Evolutionary conservation across 1,284 basidiomycete species (phyloP), one percentile per base, ranked within the genome.

Genomic region (Tremellales sp.): DNA sequence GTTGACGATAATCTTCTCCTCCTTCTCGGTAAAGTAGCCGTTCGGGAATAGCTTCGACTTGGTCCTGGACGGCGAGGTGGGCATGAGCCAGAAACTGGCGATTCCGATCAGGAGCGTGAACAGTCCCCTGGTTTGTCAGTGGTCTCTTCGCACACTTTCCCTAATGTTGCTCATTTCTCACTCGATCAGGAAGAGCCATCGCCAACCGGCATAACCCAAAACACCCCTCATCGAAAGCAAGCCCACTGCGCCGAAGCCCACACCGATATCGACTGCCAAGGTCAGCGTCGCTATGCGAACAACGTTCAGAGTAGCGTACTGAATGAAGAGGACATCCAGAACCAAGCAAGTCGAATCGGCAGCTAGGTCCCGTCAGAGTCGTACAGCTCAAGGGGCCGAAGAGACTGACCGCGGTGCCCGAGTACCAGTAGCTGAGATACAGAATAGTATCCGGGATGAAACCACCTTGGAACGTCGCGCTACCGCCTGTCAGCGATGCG

Each of bases 371-470:
- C n/a, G n/a, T n/a, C n/a, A n/a, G n/a, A n/a, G n/a, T n/a, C n/a
- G n/a, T n/a, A n/a, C n/a, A n/a, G n/a, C n/a, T n/a, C n/a, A n/a
- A n/a, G n/a, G n/a, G n/a, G n/a, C n/a, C n/a, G n/a, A n/a, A n/a
- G n/a, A n/a, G n/a, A n/a, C n/a, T n/a, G n/a, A n/a, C n/a, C n/a
- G n/a, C n/a, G n/a, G n/a, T 33, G 8, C 82, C 83, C 2, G 81
- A 84, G 65, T 85, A 85, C 60, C 81, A 86, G 63, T 85, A 85
- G 2, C 82, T 84, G 17, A 85, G 68, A 62, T 85, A 86, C 2
- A 85, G 70, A 51, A 86, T 79, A 3, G 84, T 68, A 53, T 84
- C 82, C 10, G 62, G 54, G 15, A 61, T 76, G 47, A 73, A 80
- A 61, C 83, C 83, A 46, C 81, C 83, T 66, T 84, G 81, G 48